Base-by-base conservation (phyloP, 305 asterid species). In the Lippia alba region DNA sequence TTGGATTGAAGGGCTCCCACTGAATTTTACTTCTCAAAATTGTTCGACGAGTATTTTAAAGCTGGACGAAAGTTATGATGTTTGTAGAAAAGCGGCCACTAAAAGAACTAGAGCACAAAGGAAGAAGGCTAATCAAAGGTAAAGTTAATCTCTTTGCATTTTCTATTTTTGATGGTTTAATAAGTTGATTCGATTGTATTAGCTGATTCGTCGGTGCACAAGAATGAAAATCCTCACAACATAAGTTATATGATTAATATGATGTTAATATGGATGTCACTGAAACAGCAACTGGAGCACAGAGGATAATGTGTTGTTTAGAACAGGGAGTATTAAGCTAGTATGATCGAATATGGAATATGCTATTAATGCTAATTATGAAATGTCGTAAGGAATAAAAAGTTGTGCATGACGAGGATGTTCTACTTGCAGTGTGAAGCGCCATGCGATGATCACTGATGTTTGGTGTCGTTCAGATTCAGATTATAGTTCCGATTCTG, bases 21-120 rank as follows among this genome's bases (percentile, higher is more conserved):
- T 8, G 11, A 8, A 12, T 45, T 17, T 7, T 8, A 55, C 72
- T 32, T 62, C 41, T 40, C 76, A 77, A 34, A 5, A 36, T 63
- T 73, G 12, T 30, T 72, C 54, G 0, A 64, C 69, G 11, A 74
- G 64, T 45, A 48, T 66, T 9, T 15, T 73, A 36, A 64, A 64
- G 19, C 67, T 74, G 9, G 46, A 24, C 3, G 18, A 6, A 19
- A 3, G 20, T 16, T 19, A 12, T 14, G 36, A 44, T 40, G 64
- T 12, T 5, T 24, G 9, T 41, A 12, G 20, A 56, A 56, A 12
- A 17, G 1, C 19, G 8, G n/a, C 15, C 33, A 20, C 14, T 14
- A 30, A n/a, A 18, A 33, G 34, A 40, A 16, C 20, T 66, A 57
- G 61, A 51, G 24, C 30, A 18, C 40, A 46, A 51, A 39, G 32